These are phyloP conservation scores for Cercospora canescens DNA, from an alignment of 2,329 filamentous ascomycete species.

Conservation along the genomic window DNA sequence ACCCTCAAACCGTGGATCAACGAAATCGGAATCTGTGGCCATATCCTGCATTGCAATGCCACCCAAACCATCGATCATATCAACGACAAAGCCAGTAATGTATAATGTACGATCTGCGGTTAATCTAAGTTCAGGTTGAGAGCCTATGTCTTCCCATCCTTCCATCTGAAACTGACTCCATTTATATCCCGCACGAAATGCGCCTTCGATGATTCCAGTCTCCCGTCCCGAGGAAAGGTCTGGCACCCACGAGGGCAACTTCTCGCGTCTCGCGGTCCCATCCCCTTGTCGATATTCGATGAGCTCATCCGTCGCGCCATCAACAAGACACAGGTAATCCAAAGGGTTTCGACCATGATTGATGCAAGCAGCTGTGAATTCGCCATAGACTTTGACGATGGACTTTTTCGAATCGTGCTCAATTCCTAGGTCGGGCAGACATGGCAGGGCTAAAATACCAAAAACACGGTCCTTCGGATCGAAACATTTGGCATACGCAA, in stretches of 20 bases:
- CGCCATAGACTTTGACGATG: background rate
- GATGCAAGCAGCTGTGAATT: background rate
- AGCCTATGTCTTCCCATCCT: background rate
- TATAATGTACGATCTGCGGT: background rate
- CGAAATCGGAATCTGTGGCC: background rate
- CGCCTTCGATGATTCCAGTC: background rate
- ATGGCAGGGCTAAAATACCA: background rate
- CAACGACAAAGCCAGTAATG: background rate
- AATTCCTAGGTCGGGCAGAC: background rate
- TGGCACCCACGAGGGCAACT: background rate
- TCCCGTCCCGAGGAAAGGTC: background rate
- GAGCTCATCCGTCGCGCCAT: background rate
- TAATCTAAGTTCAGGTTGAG: background rate
- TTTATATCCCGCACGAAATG: background rate
- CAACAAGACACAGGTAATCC: background rate
- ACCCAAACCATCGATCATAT: background rate
- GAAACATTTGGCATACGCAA: background rate
- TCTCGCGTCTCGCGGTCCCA: background rate
- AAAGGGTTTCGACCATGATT: background rate
- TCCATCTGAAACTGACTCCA: background rate
- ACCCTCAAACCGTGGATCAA: background rate
- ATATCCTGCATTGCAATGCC: background rate
- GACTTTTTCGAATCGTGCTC: background rate
- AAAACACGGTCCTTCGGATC: background rate
- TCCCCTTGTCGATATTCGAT: background rate